Base-by-base conservation (phyloP, 495 filamentous ascomycete species). In the Aspergillus carlsbadensis region DNA sequence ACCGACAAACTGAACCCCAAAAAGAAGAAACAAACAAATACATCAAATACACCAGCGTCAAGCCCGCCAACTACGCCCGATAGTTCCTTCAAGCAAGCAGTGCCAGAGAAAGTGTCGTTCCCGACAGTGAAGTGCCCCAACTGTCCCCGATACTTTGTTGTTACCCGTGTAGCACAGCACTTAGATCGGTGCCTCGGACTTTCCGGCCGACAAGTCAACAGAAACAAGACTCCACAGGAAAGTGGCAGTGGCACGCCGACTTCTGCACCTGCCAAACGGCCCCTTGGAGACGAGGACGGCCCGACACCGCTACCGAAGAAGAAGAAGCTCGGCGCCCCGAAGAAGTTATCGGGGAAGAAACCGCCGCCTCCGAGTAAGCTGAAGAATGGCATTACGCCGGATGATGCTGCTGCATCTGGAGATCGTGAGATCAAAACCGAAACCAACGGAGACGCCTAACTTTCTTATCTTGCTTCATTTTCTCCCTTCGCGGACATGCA, bases 121-220 rank as follows among this genome's bases (percentile, higher is more conserved):
- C 89, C 90, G 6, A 92, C 90, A 62, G 81, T 81, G 54, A 86
- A 85, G 54, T 87, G 84, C 63, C 82, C 80, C n/a, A 78, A 79
- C 44, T 87, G 84, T 59, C 81, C 81, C 26, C 75, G 81, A 6
- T 83, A 82, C 63, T 74, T 86, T 44, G 78, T 83, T 34, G 81
- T 85, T 54, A 85, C 76, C 18, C 74, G 82, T 49, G 82, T 87
- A 50, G 81, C 82, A 33, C 87, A 90, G 63, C 90, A 94, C 71
- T 78, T 94, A 72, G 87, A 89, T 36, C 86, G 88, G 45, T 92
- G 89, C 66, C 84, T 94, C 62, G 88, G 89, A 26, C 84, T 91
- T 36, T 84, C 81, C 43, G 88, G 89, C 14, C 78, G 90, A 18
- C 82, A 82, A 62, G 83, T 82, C 15, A 86, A 86, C 55, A 78